These are phyloP conservation scores for Blastomyces parvus DNA, from an alignment of 2,329 filamentous ascomycete genomes.

Conservation along the genomic window DNA sequence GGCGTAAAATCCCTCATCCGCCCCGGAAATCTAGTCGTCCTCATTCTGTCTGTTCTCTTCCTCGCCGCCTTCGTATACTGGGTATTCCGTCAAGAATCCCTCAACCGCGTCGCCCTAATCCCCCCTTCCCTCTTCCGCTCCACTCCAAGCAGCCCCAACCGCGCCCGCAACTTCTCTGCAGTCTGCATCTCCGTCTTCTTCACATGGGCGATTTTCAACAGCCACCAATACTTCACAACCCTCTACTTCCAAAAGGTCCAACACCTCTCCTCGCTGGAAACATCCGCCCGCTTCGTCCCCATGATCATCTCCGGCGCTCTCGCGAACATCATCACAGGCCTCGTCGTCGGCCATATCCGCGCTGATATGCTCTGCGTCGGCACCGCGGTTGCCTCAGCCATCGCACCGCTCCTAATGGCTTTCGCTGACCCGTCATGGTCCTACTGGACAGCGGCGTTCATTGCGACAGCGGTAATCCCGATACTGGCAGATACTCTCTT, in stretches of 20 bases:
- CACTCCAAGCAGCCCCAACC: conserved; percentile 35
- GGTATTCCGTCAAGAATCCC: conserved; percentile 40
- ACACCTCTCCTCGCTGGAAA: conserved; percentile 34
- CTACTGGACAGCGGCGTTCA: conserved; percentile 45
- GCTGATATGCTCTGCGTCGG: conserved; percentile 34
- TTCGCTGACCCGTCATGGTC: conserved; percentile 40
- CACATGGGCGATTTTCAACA: conserved; percentile 36
- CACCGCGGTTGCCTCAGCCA: conserved; percentile 36
- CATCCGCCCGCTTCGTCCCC: conserved; percentile 40
- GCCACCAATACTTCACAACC: conserved; percentile 12
- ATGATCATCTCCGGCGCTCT: conserved; percentile 36
- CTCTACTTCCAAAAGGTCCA: conserved; percentile 39
- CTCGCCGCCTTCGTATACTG: conserved; percentile 44
- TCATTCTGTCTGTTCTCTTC: conserved; percentile 17
- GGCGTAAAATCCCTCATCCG: not conserved
- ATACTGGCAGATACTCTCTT: conserved; percentile 35
- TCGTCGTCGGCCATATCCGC: conserved; percentile 39
- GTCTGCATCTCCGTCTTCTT: conserved; percentile 43
- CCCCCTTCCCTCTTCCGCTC: conserved; percentile 52
- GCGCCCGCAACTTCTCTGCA: conserved; percentile 16
- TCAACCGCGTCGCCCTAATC: conserved; percentile 44
- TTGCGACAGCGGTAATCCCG: conserved; percentile 25
- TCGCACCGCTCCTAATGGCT: conserved; percentile 48
- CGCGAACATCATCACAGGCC: conserved; percentile 37
- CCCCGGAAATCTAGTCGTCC: conserved; percentile 10